Base-by-base conservation (phyloP, 2,329 filamentous ascomycete genomes). In the Fusarium beomiforme region DNA sequence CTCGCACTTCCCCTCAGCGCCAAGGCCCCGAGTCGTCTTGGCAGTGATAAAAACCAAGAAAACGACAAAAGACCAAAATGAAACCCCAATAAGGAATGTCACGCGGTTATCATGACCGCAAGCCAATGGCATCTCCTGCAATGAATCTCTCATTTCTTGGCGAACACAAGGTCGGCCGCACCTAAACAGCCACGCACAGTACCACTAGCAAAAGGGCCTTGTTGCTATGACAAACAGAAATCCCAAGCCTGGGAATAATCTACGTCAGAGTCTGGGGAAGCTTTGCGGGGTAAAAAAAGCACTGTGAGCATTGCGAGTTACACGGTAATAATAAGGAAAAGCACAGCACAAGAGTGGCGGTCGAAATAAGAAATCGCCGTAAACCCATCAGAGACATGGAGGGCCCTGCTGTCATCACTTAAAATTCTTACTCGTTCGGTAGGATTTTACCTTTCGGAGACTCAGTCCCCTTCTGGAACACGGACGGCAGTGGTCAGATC, bases 401-500 rank as follows among this genome's bases (percentile, higher is more conserved):
- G 14, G 5, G 7, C 33, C 62, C 61, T 53, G 64, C 53, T 47
- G 64, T 67, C 64, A 67, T 67, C 46, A 67, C 62, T 61, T 60
- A 66, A 66, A 51, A 44, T 16, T 44, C 21, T 11, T 11, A 19
- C 54, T 12, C 37, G 13, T n/a, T 26, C 6, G 24, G 11, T 4
- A 29, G 29, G 29, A 14, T 39, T 36, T 24, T 19, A 17, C 11
- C 50, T 37, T 21, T 56, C 36, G 47, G 29, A 46, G n/a, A n/a
- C 7, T 21, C 59, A 34, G n/a, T 37, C 37, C 19, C 14, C 42
- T 72, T 72, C 69, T 72, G 64, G 69, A 70, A 60, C n/a, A n/a
- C n/a, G n/a, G n/a, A n/a, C 11, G 16, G 39, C 46, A 51, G 50
- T 26, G 42, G 67, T 67, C 49, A 72, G 26, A 59, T 43, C 55